Percentiles rank a stretch among this genome's conserved stretches.
Evolutionary conservation across 2,329 filamentous ascomycete genomes (phyloP).

Genomic region (Fusarium tuaranense): DNA sequence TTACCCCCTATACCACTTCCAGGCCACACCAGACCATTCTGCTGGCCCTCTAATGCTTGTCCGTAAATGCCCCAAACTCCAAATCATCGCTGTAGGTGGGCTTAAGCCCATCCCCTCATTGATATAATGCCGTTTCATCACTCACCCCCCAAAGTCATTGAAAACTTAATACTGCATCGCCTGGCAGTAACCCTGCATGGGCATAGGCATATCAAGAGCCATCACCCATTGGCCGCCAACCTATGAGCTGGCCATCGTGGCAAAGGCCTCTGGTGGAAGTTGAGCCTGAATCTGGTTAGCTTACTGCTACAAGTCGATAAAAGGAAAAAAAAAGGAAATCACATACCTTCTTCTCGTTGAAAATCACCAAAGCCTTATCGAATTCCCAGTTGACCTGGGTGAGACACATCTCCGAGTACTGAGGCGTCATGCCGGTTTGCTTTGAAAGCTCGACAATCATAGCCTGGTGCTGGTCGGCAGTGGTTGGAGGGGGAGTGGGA

Average conservation of each 20-base stretch:
- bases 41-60: constrained; percentile 26
- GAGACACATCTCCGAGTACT: constrained; percentile 86
- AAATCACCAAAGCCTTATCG: constrained; percentile 78
- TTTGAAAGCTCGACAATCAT: constrained; percentile 81
- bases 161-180: constrained; percentile 8
- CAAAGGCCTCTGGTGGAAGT: constrained; percentile 63
- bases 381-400: constrained; percentile 84
- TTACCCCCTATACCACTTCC: background rate
- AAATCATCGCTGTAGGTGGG: constrained; percentile 32
- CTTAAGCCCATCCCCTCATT: background rate
- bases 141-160: background rate
- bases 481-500: constrained; percentile 32
- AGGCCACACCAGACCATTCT: background rate
- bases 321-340: background rate
- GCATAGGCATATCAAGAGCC: background rate
- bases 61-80: constrained; percentile 39
- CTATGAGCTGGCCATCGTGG: constrained; percentile 27
- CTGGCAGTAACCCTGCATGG: background rate
- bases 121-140: constrained; percentile 5
- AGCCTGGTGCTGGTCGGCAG: constrained; percentile 68
- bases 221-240: constrained; percentile 10
- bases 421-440: constrained; percentile 82
- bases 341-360: constrained; percentile 79
- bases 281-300: constrained; percentile 51
- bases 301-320: background rate